Conservation (phyloP, 352 stramenopile species). For the Phytophthora sojae region DNA sequence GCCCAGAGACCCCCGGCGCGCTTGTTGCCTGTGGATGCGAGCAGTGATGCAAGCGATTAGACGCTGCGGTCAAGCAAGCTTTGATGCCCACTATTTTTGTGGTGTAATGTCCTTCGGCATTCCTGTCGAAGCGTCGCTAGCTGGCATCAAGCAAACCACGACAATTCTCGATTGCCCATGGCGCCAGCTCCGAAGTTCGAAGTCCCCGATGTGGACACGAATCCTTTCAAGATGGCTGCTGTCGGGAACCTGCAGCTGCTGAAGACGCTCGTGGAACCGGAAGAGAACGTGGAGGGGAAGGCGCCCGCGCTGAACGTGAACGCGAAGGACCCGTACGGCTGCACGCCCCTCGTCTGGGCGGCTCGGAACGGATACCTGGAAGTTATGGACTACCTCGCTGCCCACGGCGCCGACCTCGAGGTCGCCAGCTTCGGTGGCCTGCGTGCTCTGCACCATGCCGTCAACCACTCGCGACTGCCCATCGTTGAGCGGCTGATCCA, state of each 20-base stretch:
- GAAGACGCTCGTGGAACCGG: slow-evolving; percentile 69
- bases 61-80: not conserved
- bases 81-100: slow-evolving; percentile 21
- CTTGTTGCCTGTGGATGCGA: slow-evolving; percentile 16
- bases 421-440: slow-evolving; percentile 79
- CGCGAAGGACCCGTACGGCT: slow-evolving; percentile 81
- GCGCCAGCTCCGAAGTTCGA: slow-evolving; percentile 66
- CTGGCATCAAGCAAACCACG: not conserved
- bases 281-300: slow-evolving; percentile 48
- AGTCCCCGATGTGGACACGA: slow-evolving; percentile 81
- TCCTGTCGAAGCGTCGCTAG: slow-evolving; percentile 18
- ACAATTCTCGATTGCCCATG: slow-evolving; percentile 14
- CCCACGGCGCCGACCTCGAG: slow-evolving; percentile 76
- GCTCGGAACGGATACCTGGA: slow-evolving; percentile 87
- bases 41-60: slow-evolving; percentile 7
- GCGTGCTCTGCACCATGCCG: slow-evolving; percentile 83
- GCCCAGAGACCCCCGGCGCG: slow-evolving; percentile 17
- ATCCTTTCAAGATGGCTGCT: slow-evolving; percentile 88
- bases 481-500: slow-evolving; percentile 78
- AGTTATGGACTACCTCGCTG: slow-evolving; percentile 78
- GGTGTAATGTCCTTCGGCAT: not conserved
- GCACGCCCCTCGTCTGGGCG: slow-evolving; percentile 82
- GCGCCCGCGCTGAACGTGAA: slow-evolving; percentile 70
- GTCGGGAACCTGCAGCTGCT: slow-evolving; percentile 81
- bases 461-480: slow-evolving; percentile 78